Conservation (phyloP, 2,329 filamentous ascomycete species). For the Ophiostoma pallidulum region DNA sequence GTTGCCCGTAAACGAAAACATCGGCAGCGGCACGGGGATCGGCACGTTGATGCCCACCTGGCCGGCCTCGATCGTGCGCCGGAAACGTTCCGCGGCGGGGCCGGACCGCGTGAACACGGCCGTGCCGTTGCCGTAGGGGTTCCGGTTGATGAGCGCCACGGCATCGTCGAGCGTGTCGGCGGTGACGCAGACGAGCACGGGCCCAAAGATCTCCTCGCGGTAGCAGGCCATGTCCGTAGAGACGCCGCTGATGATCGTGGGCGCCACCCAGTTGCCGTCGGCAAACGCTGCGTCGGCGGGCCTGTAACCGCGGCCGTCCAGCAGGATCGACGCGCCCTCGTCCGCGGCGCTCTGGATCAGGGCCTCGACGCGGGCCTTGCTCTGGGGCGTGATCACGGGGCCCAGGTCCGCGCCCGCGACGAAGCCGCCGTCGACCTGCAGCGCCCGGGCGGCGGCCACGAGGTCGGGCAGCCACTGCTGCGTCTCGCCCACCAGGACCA, state of each 20-base stretch:
- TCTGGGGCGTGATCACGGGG: conserved; percentile 70
- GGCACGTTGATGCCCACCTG: conserved; percentile 81
- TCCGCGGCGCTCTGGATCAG: conserved; percentile 67
- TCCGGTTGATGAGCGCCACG: conserved; percentile 70
- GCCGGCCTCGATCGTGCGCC: conserved; percentile 71
- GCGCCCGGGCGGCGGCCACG: conserved; percentile 61
- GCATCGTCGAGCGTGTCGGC: conserved; percentile 70
- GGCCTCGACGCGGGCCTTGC: conserved; percentile 66
- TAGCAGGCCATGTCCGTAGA: conserved; percentile 77
- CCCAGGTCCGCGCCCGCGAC: conserved; percentile 73
- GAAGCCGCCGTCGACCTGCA: conserved; percentile 72
- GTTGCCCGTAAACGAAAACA: conserved; percentile 65
- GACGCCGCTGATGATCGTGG: conserved; percentile 74
- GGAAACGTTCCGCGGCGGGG: conserved; percentile 66
- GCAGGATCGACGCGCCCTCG: conserved; percentile 70
- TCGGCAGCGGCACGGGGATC: conserved; percentile 61
- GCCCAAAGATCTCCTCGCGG: conserved; percentile 76
- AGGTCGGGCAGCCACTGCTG: conserved; percentile 73
- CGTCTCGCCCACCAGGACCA: conserved; percentile 80
- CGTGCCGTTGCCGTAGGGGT: conserved; percentile 79
- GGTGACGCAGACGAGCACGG: conserved; percentile 75
- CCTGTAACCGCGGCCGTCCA: conserved; percentile 67
- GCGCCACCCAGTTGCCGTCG: conserved; percentile 75
- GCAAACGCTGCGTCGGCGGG: conserved; percentile 59
- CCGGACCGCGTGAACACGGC: conserved; percentile 80